A percentile compares a stretch with the other conserved stretches of the same genome.
These are phyloP conservation scores for Nakazawaea ernobii DNA, from an alignment of 805 yeast species.

Conservation along the genomic window DNA sequence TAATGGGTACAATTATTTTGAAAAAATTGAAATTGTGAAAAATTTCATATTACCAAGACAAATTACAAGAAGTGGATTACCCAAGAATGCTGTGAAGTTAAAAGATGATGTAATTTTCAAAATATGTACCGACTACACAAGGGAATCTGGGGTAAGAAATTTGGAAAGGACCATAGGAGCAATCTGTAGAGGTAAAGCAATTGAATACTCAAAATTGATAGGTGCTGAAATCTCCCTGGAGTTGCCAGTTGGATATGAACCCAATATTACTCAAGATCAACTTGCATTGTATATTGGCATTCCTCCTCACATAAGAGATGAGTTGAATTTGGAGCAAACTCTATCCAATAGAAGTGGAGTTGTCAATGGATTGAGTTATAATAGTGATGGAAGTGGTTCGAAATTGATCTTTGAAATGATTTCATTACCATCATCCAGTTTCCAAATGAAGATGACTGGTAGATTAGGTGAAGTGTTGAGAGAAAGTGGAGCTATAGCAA, in stretches of 20 bases:
- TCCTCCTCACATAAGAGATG: constrained; percentile 35
- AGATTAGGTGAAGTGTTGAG: constrained; percentile 74
- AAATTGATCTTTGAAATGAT: constrained; percentile 75
- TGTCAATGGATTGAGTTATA: constrained; percentile 85
- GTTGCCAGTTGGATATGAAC: constrained; percentile 24
- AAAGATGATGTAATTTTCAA: constrained; percentile 50
- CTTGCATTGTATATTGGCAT: constrained; percentile 64
- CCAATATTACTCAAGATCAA: constrained; percentile 45
- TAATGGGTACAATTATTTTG: constrained; percentile 74
- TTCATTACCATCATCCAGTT: constrained; percentile 44
- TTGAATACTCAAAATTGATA: constrained; percentile 44
- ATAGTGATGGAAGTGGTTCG: constrained; percentile 82
- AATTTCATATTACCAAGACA: constrained; percentile 74
- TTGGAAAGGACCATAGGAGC: constrained; percentile 72
- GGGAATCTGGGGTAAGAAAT: constrained; percentile 83
- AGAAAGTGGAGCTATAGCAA: constrained; percentile 77
- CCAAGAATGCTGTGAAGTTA: constrained; percentile 35
- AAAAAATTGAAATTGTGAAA: constrained; percentile 67
- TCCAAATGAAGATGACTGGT: constrained; percentile 66
- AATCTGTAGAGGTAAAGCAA: constrained; percentile 78
- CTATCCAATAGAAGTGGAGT: constrained; percentile 58
- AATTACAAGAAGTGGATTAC: constrained; percentile 59
- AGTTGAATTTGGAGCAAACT: constrained; percentile 36
- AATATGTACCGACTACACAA: constrained; percentile 63
- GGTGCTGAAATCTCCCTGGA: constrained; percentile 17